Evolutionary conservation across 1,139 yeast species (phyloP).

Genomic region (Pichia sp.): DNA sequence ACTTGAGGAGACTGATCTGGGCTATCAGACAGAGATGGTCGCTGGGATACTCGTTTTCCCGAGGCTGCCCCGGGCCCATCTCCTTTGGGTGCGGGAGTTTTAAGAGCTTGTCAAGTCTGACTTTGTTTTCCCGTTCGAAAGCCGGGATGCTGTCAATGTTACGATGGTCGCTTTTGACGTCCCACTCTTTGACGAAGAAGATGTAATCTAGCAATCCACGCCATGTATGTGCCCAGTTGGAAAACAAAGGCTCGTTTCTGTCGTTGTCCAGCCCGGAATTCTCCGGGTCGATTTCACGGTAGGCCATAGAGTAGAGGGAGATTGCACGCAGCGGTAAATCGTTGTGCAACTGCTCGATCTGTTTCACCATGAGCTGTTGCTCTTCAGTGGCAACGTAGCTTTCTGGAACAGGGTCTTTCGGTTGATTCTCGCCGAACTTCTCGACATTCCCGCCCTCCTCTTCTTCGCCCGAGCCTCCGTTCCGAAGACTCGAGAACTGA

Average conservation of each 20-base stretch:
- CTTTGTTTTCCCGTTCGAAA: slow-evolving; percentile 40
- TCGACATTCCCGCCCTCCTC: slow-evolving; percentile 35
- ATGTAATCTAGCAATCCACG: slow-evolving; percentile 82
- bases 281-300: slow-evolving; percentile 59
- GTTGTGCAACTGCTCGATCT: slow-evolving; percentile 55
- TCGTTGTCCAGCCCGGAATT: slow-evolving; percentile 66
- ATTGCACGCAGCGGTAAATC: slow-evolving; percentile 54
- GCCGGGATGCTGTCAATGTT: slow-evolving; percentile 38
- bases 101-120: slow-evolving; percentile 52
- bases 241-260: slow-evolving; percentile 71
- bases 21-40: slow-evolving; percentile 81
- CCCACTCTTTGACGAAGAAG: slow-evolving; percentile 57
- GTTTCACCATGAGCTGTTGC: slow-evolving; percentile 41
- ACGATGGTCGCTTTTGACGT: slow-evolving; percentile 30
- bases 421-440: slow-evolving; percentile 39
- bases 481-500: slow-evolving; percentile 44
- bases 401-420: slow-evolving; percentile 58
- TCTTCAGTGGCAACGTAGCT: slow-evolving; percentile 43
- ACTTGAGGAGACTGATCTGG: slow-evolving; percentile 26
- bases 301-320: slow-evolving; percentile 70
- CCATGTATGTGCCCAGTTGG: slow-evolving; percentile 93
- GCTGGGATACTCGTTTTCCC: slow-evolving; percentile 78
- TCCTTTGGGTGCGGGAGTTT: slow-evolving; percentile 68
- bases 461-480: slow-evolving; percentile 37
- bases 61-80: slow-evolving; percentile 83